These are phyloP conservation scores for Cochlearia excelsa DNA, from an alignment of 345 rosid genomes.

Conservation along the genomic window DNA sequence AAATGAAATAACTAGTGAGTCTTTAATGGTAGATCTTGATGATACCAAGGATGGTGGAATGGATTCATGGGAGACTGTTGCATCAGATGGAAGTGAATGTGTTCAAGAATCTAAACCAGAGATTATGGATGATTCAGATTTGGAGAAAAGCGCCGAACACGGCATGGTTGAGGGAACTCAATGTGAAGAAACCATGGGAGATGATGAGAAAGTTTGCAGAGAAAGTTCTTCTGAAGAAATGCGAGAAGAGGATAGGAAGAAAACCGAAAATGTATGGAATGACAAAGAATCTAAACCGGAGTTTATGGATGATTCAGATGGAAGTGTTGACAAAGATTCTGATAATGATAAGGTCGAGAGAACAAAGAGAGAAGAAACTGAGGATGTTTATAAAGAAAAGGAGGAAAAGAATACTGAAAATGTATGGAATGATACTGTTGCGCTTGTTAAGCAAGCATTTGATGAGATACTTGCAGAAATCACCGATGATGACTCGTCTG, in stretches of 20 bases:
- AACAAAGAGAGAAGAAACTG: constrained; percentile 1
- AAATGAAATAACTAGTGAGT: constrained; percentile 3
- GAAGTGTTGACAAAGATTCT: neutral
- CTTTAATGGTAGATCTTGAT: constrained; percentile 14
- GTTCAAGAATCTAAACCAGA: constrained; percentile 20
- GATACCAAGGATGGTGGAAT: neutral
- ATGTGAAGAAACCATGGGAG: constrained; percentile 11
- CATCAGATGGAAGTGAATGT: neutral
- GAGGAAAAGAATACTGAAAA: constrained; percentile 20
- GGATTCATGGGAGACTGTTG: constrained; percentile 9
- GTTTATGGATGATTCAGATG: constrained; percentile 18
- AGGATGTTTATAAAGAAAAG: constrained; percentile 1
- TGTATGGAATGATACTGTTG: constrained; percentile 51
- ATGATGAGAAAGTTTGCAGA: neutral
- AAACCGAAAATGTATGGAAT: neutral
- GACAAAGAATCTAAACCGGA: constrained; percentile 30
- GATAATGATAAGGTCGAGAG: constrained; percentile 4
- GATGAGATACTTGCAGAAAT: constrained; percentile 72
- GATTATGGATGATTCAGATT: constrained; percentile 18
- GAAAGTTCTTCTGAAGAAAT: constrained; percentile 15
- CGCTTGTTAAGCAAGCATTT: constrained; percentile 75
- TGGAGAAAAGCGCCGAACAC: neutral
- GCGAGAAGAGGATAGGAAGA: constrained; percentile 9
- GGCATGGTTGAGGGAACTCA: neutral
- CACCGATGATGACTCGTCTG: constrained; percentile 47